phyloP scores from a whole-genome alignment of 805 yeast genomes.

The Candida sakaeoensis region DNA sequence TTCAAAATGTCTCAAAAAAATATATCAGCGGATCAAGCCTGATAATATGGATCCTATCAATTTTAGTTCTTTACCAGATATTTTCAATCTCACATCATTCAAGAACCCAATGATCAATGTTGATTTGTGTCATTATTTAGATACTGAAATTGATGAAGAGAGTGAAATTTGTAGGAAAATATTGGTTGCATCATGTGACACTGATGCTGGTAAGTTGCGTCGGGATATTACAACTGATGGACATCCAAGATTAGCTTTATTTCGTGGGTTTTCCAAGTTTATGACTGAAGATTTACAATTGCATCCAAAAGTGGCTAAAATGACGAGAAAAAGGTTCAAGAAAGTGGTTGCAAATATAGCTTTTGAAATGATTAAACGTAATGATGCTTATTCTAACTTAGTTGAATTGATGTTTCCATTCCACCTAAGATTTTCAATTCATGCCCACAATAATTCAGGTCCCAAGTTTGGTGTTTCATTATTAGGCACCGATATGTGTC shows the following conservation, averaged over 20 bases:
- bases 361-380: slow-evolving; percentile 60
- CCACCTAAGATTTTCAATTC: slow-evolving; percentile 57
- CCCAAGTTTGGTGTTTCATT: slow-evolving; percentile 58
- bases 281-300: slow-evolving; percentile 55
- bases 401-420: slow-evolving; percentile 59
- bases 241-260: slow-evolving; percentile 51
- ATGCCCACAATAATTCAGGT: slow-evolving; percentile 56
- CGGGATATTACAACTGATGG: slow-evolving; percentile 31
- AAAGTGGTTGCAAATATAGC: slow-evolving; percentile 51
- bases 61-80: slow-evolving; percentile 34
- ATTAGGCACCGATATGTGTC: slow-evolving; percentile 42
- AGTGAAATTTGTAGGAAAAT: slow-evolving; percentile 36
- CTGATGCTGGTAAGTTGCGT: slow-evolving; percentile 31
- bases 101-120: slow-evolving; percentile 15
- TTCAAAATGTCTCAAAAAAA: slow-evolving; percentile 39
- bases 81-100: slow-evolving; percentile 23
- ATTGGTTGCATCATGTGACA: slow-evolving; percentile 35
- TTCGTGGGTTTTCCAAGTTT: slow-evolving; percentile 56
- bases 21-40: slow-evolving; percentile 37
- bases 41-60: slow-evolving; percentile 22
- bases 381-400: slow-evolving; percentile 62
- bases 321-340: slow-evolving; percentile 48
- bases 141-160: slow-evolving; percentile 28
- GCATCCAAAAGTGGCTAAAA: slow-evolving; percentile 33
- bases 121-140: slow-evolving; percentile 27